These are phyloP conservation scores for Circinella umbellata DNA, from an alignment of 371 early-diverging fungal species.

Conservation along the genomic window DNA sequence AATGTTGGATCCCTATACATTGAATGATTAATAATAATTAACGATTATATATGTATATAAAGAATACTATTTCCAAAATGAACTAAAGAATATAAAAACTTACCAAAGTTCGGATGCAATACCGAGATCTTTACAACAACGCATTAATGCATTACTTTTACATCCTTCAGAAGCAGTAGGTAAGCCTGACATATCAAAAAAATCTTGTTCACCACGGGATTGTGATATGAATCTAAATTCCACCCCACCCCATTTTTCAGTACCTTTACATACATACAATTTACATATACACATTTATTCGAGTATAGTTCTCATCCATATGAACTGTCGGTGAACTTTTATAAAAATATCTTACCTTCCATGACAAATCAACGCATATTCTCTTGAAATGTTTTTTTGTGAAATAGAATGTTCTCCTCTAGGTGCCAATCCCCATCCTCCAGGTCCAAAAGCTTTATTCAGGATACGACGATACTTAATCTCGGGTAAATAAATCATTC, in stretches of 20 bases:
- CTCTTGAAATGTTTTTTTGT: conserved; percentile 81
- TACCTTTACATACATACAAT: background rate
- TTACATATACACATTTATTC: no score
- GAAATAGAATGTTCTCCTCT: conserved; percentile 89
- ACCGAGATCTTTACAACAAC: conserved; percentile 98
- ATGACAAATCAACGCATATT: conserved; percentile 88
- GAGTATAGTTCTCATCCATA: no score
- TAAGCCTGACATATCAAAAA: conserved; percentile 73
- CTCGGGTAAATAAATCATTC: conserved; percentile 92
- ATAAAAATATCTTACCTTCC: conserved; percentile 65
- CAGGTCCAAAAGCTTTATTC: conserved; percentile 95
- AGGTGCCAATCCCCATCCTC: conserved; percentile 93
- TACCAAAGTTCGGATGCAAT: conserved; percentile 93
- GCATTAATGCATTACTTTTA: conserved; percentile 94
- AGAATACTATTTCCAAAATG: background rate
- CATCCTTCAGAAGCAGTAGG: conserved; percentile 93
- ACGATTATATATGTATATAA: conserved; percentile 3
- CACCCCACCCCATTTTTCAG: background rate
- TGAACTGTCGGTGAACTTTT: background rate
- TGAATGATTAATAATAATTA: no score
- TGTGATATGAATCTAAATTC: conserved; percentile 71
- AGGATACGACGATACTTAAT: conserved; percentile 96
- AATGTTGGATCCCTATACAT: conserved; percentile 80
- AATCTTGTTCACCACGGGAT: conserved; percentile 97
- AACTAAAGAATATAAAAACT: conserved; percentile 1